Evolutionary conservation across 805 yeast species (phyloP).

Genomic region (Tetrapisispora phaffii): DNA sequence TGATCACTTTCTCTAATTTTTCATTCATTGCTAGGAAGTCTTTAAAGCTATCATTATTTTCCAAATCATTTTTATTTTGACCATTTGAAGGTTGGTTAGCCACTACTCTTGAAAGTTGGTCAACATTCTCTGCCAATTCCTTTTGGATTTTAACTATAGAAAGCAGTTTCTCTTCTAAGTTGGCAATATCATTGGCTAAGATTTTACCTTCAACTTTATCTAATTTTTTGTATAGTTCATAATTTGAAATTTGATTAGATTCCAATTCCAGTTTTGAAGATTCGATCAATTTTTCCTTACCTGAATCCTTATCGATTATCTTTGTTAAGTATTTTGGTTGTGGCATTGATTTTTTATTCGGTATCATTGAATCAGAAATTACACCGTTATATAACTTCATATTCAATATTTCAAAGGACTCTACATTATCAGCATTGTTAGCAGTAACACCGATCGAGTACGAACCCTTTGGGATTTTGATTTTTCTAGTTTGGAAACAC

Average conservation of each 20-base stretch:
- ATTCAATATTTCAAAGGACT: constrained; percentile 55
- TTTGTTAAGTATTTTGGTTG: constrained; percentile 40
- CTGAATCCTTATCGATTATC: constrained; percentile 30
- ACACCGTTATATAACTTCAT: constrained; percentile 47
- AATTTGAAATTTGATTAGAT: constrained; percentile 16
- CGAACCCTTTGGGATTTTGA: constrained; percentile 34
- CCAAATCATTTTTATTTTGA: neutral
- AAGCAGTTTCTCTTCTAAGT: constrained; percentile 18
- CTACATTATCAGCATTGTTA: constrained; percentile 35
- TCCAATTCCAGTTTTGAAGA: constrained; percentile 18
- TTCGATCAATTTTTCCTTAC: constrained; percentile 26
- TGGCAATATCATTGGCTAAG: constrained; percentile 27
- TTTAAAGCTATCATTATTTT: constrained; percentile 11
- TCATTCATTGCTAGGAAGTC: constrained; percentile 24
- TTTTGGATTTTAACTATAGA: constrained; percentile 18
- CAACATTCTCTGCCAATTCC: constrained; percentile 16
- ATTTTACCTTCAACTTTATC: constrained; percentile 29
- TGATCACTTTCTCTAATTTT: constrained; percentile 22
- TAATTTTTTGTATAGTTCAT: constrained; percentile 22
- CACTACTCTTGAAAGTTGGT: constrained; percentile 10
- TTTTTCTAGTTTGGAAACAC: constrained; percentile 54
- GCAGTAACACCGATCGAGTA: constrained; percentile 50
- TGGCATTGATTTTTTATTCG: constrained; percentile 39
- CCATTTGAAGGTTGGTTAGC: constrained; percentile 1
- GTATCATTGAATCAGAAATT: constrained; percentile 46